Base-by-base conservation (phyloP, 768 basidiomycete genomes). In the Tubosaeta sp. region DNA sequence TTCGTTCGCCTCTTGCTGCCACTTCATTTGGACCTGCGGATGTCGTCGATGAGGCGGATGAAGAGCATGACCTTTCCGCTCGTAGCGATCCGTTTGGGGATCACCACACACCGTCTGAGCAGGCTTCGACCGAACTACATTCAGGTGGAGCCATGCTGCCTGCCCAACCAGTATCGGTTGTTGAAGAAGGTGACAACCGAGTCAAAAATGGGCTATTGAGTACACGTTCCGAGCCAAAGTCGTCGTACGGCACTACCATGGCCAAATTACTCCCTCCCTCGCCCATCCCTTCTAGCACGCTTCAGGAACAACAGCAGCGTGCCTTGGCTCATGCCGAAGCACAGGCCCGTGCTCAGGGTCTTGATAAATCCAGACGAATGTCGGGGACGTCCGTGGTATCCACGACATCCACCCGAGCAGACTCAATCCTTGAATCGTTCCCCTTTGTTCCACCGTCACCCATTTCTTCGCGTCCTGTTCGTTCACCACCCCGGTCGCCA, bases 381-480 rank as follows among this genome's bases (percentile, higher is more conserved):
- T 85, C 88, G 6, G 80, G 78, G 51, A 81, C 82, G 6, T 90
- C 87, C 29, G 79, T 82, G 44, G 68, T 84, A 51, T 86, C 84
- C 31, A 81, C 81, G 12, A 72, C 85, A 13, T 86, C 86, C 10
- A 85, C 85, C 3, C 79, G 80, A 45, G 87, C 88, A 26, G 89
- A 92, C 64, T 91, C 89, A 4, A 89, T 92, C 58, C 76, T 92
- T 26, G 90, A 91, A 68, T 85, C 82, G 13, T 93, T 93, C 76
- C 88, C 88, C 33, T 91, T 93, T 65, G 89, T 93, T 9, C 91
- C 91, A 22, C 91, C 91, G 1, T 91, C 89, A 8, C 91, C 91
- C 6, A 91, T 92, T 53, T 90, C 88, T n/a, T 82, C 88, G 58
- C 76, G 85, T 48, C 89, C 88, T 10, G 72, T 83, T 59, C 76